Base-by-base conservation (phyloP, 2,329 filamentous ascomycete species). In the Fusarium sulawesiense region DNA sequence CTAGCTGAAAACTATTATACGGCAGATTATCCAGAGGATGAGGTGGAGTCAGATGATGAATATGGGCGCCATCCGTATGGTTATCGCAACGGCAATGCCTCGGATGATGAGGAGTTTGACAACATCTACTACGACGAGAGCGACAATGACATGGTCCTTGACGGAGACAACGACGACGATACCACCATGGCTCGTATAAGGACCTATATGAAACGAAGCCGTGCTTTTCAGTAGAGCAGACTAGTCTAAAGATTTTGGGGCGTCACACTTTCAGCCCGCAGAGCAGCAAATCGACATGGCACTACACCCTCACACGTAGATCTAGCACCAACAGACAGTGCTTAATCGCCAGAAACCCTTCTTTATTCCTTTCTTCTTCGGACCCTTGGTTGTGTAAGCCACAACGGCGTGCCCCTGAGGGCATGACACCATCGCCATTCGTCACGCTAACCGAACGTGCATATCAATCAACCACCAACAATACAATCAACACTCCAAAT, bases 1-100 rank as follows among this genome's bases (percentile, higher is more conserved):
- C 34, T 37, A 90, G 91, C 92, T 37, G 92, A 94, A 76, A 91
- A 93, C 74, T 90, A 93, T 78, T 93, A 94, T 76, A 89, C 89
- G 6, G 90, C 91, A 56, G 92, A 94, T 77, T 94, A 94, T 72
- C 92, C 92, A 1, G 92, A 94, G 66, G 92, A 94, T 56, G 92
- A 94, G 76, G 85, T 93, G 16, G 90, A 88, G 46, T 90, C 88
- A 18, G 91, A 93, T 72, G 81, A 83, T 55, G 82, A 83, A 61
- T 82, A 84, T 66, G 86, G 83, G 45, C 81, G 83, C 12, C 84
- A 88, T 57, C 77, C 87, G 3, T 90, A 90, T 75, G 78, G 81
- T 34, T 89, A 85, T 74, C 83, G 84, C 45, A 87, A 81, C 21
- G 79, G 78, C 25, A 86, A 87, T 55, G 85, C 84, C 11, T 87